Conservation (phyloP, 176 grass and related monocot species). For the Lolium perenne region DNA sequence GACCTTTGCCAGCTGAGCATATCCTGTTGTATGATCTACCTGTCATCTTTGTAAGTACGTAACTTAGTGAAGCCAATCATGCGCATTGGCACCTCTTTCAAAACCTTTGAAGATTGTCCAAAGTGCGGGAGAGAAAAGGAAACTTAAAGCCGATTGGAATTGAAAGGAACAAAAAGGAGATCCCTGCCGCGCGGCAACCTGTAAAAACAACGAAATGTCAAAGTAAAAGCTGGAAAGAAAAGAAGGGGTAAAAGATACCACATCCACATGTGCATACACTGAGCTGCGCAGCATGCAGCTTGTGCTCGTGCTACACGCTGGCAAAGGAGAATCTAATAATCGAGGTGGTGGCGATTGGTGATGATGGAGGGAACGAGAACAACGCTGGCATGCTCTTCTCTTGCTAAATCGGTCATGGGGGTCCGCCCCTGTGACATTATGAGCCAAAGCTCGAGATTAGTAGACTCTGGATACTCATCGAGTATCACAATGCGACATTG, state of each 20-base stretch:
- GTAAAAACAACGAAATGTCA: neutral
- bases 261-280: neutral
- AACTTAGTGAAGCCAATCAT: conserved; percentile 1
- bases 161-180: conserved; percentile 22
- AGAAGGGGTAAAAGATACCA: neutral
- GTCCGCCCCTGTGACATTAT: neutral
- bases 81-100: neutral
- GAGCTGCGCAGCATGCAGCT: neutral
- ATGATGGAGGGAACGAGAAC: neutral
- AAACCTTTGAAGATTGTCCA: conserved; percentile 11
- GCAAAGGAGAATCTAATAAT: conserved; percentile 21
- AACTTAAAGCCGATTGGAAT: conserved; percentile 19
- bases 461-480: neutral
- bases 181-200: neutral
- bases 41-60: neutral
- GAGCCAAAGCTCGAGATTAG: neutral
- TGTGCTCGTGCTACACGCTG: conserved; percentile 27
- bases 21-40: neutral
- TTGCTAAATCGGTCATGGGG: neutral
- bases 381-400: neutral
- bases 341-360: conserved; percentile 1
- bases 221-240: conserved; percentile 24
- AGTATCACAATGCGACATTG: too few relatives aligned
- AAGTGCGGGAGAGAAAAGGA: neutral
- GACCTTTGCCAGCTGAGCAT: neutral